These are phyloP conservation scores for Xylariaceae sp. DNA, from an alignment of 2,329 filamentous ascomycete genomes.

Conservation along the genomic window DNA sequence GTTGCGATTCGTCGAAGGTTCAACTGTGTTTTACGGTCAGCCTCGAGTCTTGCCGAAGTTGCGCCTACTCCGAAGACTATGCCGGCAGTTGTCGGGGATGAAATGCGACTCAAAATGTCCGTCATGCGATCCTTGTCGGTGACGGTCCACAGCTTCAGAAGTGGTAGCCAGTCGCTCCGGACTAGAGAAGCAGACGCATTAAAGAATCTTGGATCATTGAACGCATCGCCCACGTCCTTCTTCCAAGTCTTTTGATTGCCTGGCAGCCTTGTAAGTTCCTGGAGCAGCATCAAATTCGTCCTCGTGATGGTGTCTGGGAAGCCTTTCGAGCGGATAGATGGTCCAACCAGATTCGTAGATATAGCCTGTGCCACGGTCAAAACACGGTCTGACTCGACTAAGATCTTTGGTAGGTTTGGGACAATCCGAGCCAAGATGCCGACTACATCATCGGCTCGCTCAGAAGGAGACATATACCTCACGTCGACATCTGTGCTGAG, in stretches of 20 bases:
- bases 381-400: slow-evolving; percentile 82
- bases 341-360: slow-evolving; percentile 75
- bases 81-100: slow-evolving; percentile 82
- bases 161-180: slow-evolving; percentile 69
- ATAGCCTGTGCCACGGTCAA: slow-evolving; percentile 72
- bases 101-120: slow-evolving; percentile 73
- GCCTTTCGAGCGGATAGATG: slow-evolving; percentile 72
- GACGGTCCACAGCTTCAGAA: slow-evolving; percentile 77
- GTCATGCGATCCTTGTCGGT: slow-evolving; percentile 83
- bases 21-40: slow-evolving; percentile 86
- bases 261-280: slow-evolving; percentile 69
- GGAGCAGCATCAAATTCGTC: slow-evolving; percentile 65
- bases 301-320: slow-evolving; percentile 82
- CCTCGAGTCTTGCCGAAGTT: slow-evolving; percentile 86
- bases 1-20: slow-evolving; percentile 79
- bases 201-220: slow-evolving; percentile 86
- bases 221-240: slow-evolving; percentile 85
- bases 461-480: slow-evolving; percentile 32
- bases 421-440: slow-evolving; percentile 73
- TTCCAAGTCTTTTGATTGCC: slow-evolving; percentile 86
- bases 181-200: slow-evolving; percentile 60
- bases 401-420: slow-evolving; percentile 72
- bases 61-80: slow-evolving; percentile 99
- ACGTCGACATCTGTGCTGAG: slow-evolving; percentile 36
- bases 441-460: slow-evolving; percentile 68